Conservation (phyloP, 306 rosid species). For the Acacia confusa region DNA sequence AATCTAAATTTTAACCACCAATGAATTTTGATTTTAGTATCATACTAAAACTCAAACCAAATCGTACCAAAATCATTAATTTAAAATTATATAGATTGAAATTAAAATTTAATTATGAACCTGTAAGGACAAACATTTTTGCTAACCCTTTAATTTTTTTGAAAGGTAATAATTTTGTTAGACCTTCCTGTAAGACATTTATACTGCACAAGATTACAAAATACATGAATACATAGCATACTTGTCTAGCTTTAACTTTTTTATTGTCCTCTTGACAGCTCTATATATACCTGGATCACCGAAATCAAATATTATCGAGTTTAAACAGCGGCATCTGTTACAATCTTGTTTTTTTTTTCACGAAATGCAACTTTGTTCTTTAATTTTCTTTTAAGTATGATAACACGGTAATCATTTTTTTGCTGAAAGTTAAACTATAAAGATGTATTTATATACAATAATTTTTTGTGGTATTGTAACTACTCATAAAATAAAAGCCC, state of each 20-base stretch:
- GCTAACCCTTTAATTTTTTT: not conserved
- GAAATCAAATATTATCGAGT: not conserved
- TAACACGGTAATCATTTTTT: not conserved
- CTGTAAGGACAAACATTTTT: too few species aligned
- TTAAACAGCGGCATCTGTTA: not conserved
- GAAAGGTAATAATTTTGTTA: not conserved
- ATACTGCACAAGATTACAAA: not conserved
- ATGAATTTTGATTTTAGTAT: too few species aligned
- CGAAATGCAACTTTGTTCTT: not conserved
- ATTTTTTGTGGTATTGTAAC: not conserved
- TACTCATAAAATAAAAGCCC: not conserved
- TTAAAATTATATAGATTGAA: too few species aligned
- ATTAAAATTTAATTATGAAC: too few species aligned
- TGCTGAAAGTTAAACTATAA: not conserved
- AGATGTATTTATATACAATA: too few species aligned
- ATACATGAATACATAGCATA: not conserved
- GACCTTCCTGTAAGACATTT: not conserved
- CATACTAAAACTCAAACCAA: too few species aligned
- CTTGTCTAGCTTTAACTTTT: not conserved
- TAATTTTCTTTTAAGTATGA: not conserved
- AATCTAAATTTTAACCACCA: too few species aligned
- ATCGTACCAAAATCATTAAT: too few species aligned
- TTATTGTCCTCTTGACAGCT: not conserved
- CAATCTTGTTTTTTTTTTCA: not conserved
- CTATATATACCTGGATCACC: not conserved